Conservation (phyloP, 768 basidiomycete genomes). For the Krasilnikovozyma curviuscula region DNA sequence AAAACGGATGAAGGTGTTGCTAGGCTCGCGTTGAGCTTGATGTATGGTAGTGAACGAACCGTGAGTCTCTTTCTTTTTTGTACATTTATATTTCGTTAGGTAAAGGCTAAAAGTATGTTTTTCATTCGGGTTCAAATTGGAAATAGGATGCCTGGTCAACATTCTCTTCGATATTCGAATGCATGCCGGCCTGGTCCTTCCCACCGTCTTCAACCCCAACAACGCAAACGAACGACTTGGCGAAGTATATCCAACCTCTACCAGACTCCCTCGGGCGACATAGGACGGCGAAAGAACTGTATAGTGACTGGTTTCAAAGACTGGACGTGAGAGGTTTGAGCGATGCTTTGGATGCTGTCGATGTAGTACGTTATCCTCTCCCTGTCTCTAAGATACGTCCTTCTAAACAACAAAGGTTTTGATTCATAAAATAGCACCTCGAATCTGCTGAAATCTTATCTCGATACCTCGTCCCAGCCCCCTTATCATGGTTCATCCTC, state of each 20-base stretch:
- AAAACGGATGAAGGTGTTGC: constrained; percentile 66
- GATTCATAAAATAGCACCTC: too few species aligned
- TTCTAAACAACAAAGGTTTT: constrained; percentile 77
- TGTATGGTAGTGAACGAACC: constrained; percentile 58
- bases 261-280: constrained; percentile 39
- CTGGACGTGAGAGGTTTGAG: too few species aligned
- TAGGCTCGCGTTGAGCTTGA: constrained; percentile 61
- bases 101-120: too few species aligned
- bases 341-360: too few species aligned
- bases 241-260: constrained; percentile 56
- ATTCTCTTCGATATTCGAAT: constrained; percentile 99
- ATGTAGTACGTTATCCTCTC: constrained; percentile 67
- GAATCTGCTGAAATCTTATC: constrained; percentile 82
- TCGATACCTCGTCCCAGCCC: constrained; percentile 65
- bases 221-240: constrained; percentile 63
- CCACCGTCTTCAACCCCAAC: constrained; percentile 37
- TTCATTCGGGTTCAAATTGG: too few species aligned
- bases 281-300: constrained; percentile 49
- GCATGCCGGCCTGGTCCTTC: constrained; percentile 71
- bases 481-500: constrained; percentile 76
- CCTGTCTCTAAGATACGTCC: constrained; percentile 50
- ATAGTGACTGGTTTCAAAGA: too few species aligned
- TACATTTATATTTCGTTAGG: too few species aligned
- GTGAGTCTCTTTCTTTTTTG: too few species aligned
- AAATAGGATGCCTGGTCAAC: too few species aligned